Evolutionary conservation across 106 monocot genomes (phyloP), one percentile per base, ranked within the genome.

Genomic region (Allium sativum): DNA sequence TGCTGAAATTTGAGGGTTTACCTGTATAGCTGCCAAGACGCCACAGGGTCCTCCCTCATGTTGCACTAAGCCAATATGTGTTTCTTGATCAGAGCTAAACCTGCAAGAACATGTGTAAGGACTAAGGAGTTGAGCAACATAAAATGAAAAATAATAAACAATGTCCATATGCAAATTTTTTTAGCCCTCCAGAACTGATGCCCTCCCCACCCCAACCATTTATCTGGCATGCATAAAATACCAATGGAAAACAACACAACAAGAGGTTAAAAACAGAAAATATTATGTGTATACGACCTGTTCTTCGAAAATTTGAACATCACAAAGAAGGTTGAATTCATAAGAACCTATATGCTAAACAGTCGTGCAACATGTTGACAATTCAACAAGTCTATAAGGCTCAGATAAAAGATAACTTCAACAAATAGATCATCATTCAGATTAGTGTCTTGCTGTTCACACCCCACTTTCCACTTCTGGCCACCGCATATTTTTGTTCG

Each of bases 41-140:
- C 96, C 96, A 77, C 96, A 98, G 43, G 91, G 91, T 21, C 96
- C 96, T 58, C 91, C 96, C 71, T 98, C 91, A 71, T 92, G 96
- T 55, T 98, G 96, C 46, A 98, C 96, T 55, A 98, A 73, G 48
- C 96, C 96, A 68, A 98, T 76, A 62, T 70, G 77, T 53, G 96
- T 98, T 59, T 91, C 91, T 57, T 77, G 87, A 74, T 98, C 92
- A 69, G 96, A 82, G 82, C 96, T 98, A 76, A 98, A 98, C 69
- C 96, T 98, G 72, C 65, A 65, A 41, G 60, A 47, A 80, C 68
- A 42, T 62, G 21, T 21, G 54, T 52, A 65, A 12, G 53, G 18
- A 21, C 48, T 52, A 65, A 12, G 53, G 18, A 21, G 45, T 62
- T 60, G 59, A 15, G 31, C 31, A 31, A 31, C 31, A 31, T 31